A percentile compares a stretch with the other conserved stretches of the same genome.
Evolutionary conservation across 179 eudicot genomes (phyloP).

Genomic region (Silene vulgaris): DNA sequence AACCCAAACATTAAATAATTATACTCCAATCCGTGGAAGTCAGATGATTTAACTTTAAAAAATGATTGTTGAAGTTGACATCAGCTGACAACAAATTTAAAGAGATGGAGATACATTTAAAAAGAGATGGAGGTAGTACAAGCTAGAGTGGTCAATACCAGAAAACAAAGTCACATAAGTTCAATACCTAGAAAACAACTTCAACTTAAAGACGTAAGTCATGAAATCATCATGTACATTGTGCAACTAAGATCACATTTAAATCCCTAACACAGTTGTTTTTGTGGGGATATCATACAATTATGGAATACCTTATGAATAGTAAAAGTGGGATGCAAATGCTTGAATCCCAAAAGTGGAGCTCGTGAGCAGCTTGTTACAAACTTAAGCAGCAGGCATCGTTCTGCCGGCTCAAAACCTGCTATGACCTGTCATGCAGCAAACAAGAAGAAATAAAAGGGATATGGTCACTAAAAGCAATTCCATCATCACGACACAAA

Average conservation of each 20-base stretch:
- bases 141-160: neutral
- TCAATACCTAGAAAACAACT: neutral
- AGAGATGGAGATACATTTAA: too few species aligned
- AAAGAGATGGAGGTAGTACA: too few species aligned
- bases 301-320: constrained; percentile 67
- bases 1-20: neutral
- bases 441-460: constrained; percentile 1
- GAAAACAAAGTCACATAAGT: constrained; percentile 2
- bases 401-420: constrained; percentile 72
- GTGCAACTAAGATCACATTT: neutral
- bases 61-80: neutral
- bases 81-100: neutral
- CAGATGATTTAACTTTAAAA: neutral
- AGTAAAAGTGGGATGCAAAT: constrained; percentile 86
- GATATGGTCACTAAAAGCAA: constrained; percentile 1
- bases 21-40: neutral
- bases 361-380: constrained; percentile 97
- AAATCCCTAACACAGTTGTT: neutral
- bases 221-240: neutral
- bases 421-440: constrained; percentile 54
- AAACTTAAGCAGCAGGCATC: constrained; percentile 84
- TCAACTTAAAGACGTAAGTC: neutral
- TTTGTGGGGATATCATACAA: neutral
- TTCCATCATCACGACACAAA: neutral
- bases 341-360: constrained; percentile 87